A percentile compares a stretch with the other conserved stretches of the same genome.
Conservation (phyloP, 1,284 basidiomycete species). For the Schizopora paradoxa region DNA sequence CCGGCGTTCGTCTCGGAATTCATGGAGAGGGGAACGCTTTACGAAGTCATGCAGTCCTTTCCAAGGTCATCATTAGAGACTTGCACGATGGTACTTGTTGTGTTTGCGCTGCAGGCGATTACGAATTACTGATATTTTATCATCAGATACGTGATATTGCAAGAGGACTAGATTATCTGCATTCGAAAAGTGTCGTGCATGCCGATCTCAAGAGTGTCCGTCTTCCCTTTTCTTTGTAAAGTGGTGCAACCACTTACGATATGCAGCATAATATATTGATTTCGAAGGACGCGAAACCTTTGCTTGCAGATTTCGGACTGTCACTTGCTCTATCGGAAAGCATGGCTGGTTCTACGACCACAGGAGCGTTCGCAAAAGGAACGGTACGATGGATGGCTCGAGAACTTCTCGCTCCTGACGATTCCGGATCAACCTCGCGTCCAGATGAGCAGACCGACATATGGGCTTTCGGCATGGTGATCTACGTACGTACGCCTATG, state of each 20-base stretch:
- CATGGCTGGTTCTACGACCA: neutral
- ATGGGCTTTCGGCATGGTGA: conserved; percentile 13
- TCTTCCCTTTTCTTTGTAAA: neutral
- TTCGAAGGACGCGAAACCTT: neutral
- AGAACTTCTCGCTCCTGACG: neutral
- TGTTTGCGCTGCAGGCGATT: neutral
- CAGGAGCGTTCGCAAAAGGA: conserved; percentile 1
- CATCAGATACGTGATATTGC: conserved; percentile 5
- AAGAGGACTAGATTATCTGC: conserved; percentile 6
- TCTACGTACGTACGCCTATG: conserved; percentile 9
- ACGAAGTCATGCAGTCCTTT: no score
- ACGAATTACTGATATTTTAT: neutral
- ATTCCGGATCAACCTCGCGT: no score
- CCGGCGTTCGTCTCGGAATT: no score
- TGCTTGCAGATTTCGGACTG: conserved; percentile 9
- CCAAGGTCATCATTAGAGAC: no score
- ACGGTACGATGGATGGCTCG: conserved; percentile 6
- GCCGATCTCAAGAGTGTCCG: conserved; percentile 10
- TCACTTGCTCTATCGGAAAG: conserved; percentile 2
- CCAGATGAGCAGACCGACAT: conserved; percentile 10
- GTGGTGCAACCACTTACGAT: no score
- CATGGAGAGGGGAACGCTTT: no score
- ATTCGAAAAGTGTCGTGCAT: conserved; percentile 4
- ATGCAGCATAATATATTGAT: conserved; percentile 13
- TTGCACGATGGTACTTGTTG: conserved; percentile 1